Base-by-base conservation (phyloP, 2,329 filamentous ascomycete genomes). In the Aspergillus spinulosporus region DNA sequence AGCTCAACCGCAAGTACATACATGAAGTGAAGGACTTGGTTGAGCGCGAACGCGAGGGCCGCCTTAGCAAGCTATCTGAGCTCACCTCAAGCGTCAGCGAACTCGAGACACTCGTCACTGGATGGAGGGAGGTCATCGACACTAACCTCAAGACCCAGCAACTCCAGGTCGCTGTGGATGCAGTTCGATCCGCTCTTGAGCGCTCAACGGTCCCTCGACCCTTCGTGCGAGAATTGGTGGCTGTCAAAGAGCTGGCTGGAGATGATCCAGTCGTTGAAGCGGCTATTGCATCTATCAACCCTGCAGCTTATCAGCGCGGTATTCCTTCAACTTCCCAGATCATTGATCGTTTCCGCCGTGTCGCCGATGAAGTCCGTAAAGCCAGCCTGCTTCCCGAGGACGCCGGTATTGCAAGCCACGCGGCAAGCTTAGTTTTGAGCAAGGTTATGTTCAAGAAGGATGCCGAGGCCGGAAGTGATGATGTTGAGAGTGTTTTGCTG, bases 371-470 rank as follows among this genome's bases (percentile, higher is more conserved):
- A 78, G 94, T 99, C 40, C 86, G 94, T 72, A 99, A 99, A 81
- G 94, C 94, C 15, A 88, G 89, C 44, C 83, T 99, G 49, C 82
- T 99, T 12, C 94, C 94, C 11, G 92, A 96, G 62, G 89, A 97
- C 68, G 94, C 94, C 0, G 94, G 94, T 64, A 89, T 99, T 28
- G 93, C 94, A 15, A 94, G 89, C 68, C 94, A 99, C 73, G 92
- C 93, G 2, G 93, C 92, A 43, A 94, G 89, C 73, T 88, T 90
- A 73, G 82, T 95, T 46, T 80, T 99, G 66, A 96, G 90, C 80
- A 95, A 96, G 78, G 82, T 97, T 51, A 86, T 97, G 78, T 97
- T 99, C 84, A 92, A 91, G 81, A 97, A 97, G 83, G 87, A 89
- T 68, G 90, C 89, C 7, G 80, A 94, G 46, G 88, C 91, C 0